Evolutionary conservation across 805 yeast species (phyloP), one percentile per base, ranked within the genome.

Genomic region (Yamadazyma ubonensis): DNA sequence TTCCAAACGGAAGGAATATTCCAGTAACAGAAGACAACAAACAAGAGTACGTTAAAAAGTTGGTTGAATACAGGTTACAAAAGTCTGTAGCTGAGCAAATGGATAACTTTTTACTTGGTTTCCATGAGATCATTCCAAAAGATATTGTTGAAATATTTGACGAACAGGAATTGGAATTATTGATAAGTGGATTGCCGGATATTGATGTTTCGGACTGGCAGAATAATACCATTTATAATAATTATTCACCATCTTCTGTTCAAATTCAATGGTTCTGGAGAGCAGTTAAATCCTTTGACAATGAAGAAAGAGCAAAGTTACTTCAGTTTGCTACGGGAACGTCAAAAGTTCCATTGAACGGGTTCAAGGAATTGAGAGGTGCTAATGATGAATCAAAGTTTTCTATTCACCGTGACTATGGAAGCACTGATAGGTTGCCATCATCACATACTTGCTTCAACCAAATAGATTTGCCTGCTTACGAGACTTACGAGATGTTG

Each of bases 211-310:
- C 82, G 50, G 99, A 93, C 57, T 93, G 99, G 99, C 85, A 86
- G 49, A 82, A 79, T 54, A 86, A 93, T 57, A 78, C 96, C 1
- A 71, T 67, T 1, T 84, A 93, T 62, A 83, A 77, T 34, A 91
- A 89, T 57, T 93, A 91, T 59, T 76, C 88, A 0, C 74, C 90
- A 1, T 74, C 86, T 2, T 86, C 95, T 2, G 80, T 86, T 21
- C 97, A 90, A 57, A 82, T 93, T 41, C 89, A 84, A 55, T 91
- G 97, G 86, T 93, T 93, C 65, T 93, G 99, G 99, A 74, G 97
- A 57, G 96, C 97, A 1, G 96, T 93, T 10, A 79, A 88, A 53
- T 86, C 97, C 1, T 93, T 93, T 64, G 96, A 88, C 54, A 77
- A 76, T 12, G 99, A 93, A 58, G 97, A 93, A 57, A 74, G 96